These are phyloP conservation scores for Apiotrichum laibachii DNA, from an alignment of 1,284 basidiomycete genomes.

Conservation along the genomic window DNA sequence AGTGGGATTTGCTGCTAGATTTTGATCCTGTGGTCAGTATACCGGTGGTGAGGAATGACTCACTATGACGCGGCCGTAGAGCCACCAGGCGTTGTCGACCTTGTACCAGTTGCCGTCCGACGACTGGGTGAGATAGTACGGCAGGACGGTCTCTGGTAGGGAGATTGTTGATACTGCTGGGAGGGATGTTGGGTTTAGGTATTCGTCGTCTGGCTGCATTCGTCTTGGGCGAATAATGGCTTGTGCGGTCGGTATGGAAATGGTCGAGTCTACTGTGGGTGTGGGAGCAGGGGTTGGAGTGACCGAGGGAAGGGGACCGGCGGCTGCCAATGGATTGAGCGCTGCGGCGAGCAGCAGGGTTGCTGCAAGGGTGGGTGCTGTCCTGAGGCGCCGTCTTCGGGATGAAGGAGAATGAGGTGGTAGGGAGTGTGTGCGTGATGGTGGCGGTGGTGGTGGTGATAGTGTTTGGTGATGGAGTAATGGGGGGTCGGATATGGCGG, in stretches of 20 bases:
- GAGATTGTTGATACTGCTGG: background rate
- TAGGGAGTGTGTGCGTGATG: constrained; percentile 54
- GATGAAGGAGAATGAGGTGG: background rate
- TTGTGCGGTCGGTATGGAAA: constrained; percentile 1
- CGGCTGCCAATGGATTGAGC: constrained; percentile 5
- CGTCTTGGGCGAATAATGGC: background rate
- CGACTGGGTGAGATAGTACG: constrained; percentile 33
- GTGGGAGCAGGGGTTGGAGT: background rate
- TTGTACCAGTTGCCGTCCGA: constrained; percentile 35
- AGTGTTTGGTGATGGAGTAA: background rate
- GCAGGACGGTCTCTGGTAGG: constrained; percentile 30
- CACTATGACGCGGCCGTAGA: constrained; percentile 32
- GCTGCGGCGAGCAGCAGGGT: background rate
- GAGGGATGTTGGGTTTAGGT: background rate
- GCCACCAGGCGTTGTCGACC: constrained; percentile 32
- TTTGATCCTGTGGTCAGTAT: constrained; percentile 9
- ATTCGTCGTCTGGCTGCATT: background rate
- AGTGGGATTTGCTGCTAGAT: background rate
- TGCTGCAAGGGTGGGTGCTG: background rate
- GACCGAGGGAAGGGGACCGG: constrained; percentile 1
- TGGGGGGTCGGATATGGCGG: background rate
- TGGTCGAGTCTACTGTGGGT: too few species aligned
- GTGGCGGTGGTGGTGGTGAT: constrained; percentile 71
- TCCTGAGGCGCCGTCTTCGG: background rate
- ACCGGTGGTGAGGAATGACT: background rate